phyloP scores from a whole-genome alignment of 2,329 filamentous ascomycete species.

The Nemania sp. region DNA sequence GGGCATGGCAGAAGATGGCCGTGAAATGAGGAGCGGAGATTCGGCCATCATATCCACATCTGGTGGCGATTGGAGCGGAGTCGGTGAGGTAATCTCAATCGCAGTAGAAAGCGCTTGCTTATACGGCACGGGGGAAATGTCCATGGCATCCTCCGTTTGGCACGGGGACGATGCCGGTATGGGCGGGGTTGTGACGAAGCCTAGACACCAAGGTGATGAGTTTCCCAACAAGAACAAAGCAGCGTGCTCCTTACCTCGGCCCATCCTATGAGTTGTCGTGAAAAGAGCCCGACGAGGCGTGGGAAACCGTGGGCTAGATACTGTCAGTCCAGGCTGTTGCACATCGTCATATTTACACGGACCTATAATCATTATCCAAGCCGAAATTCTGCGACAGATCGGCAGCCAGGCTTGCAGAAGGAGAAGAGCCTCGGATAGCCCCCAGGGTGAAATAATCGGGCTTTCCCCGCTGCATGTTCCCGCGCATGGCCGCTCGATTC shows the following conservation, averaged over 20 bases:
- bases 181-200: conserved; percentile 81
- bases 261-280: conserved; percentile 71
- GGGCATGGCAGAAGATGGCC: conserved; percentile 47
- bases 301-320: conserved; percentile 73
- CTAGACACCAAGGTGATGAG: conserved; percentile 47
- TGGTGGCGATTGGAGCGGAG: conserved; percentile 56
- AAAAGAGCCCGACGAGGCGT: conserved; percentile 87
- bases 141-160: conserved; percentile 77
- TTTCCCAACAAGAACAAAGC: not conserved
- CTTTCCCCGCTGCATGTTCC: conserved; percentile 64
- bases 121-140: conserved; percentile 90
- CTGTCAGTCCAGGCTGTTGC: conserved; percentile 18
- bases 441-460: conserved; percentile 84
- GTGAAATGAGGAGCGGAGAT: conserved; percentile 57
- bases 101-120: conserved; percentile 72
- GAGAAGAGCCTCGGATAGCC: conserved; percentile 81
- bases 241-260: conserved; percentile 58
- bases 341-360: conserved; percentile 38
- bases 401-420: conserved; percentile 85
- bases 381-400: conserved; percentile 97
- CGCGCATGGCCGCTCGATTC: conserved; percentile 78
- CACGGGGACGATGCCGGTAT: conserved; percentile 76
- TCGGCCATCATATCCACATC: conserved; percentile 58
- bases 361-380: conserved; percentile 85
- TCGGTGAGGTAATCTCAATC: conserved; percentile 73